A percentile compares a stretch with the other conserved stretches of the same genome.
These are phyloP conservation scores for Tricholoma hemisulphureum DNA, from an alignment of 768 basidiomycete species.

Conservation along the genomic window DNA sequence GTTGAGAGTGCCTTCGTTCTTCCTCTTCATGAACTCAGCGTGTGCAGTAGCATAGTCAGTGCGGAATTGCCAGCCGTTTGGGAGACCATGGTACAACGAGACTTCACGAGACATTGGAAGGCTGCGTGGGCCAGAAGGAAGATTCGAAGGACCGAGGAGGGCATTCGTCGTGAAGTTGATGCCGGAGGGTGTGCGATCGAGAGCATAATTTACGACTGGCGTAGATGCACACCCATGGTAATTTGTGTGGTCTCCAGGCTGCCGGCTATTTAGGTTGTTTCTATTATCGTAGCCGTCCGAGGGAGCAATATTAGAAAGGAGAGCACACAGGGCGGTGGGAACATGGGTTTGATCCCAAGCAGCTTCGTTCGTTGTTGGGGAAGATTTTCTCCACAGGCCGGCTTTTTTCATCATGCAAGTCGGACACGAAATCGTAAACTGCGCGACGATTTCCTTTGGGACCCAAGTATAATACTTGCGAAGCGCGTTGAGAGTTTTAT, in stretches of 20 bases:
- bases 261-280: background rate
- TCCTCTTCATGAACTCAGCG: slow-evolving; percentile 31
- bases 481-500: slow-evolving; percentile 70
- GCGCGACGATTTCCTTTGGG: slow-evolving; percentile 78
- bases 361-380: slow-evolving; percentile 2
- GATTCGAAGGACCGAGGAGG: slow-evolving; percentile 5
- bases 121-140: slow-evolving; percentile 13
- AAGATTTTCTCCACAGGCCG: slow-evolving; percentile 24
- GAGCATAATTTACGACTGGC: background rate
- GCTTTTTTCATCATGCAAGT: slow-evolving; percentile 58
- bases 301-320: slow-evolving; percentile 12
- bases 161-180: too few relatives aligned
- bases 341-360: slow-evolving; percentile 11
- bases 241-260: background rate
- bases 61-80: slow-evolving; percentile 48
- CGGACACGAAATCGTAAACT: slow-evolving; percentile 77
- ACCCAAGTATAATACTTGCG: slow-evolving; percentile 77
- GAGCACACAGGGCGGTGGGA: slow-evolving; percentile 20
- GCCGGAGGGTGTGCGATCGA: slow-evolving; percentile 12
- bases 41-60: slow-evolving; percentile 36
- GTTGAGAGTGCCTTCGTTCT: slow-evolving; percentile 22
- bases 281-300: background rate
- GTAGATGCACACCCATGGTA: slow-evolving; percentile 5
- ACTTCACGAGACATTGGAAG: slow-evolving; percentile 46
- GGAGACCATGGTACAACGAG: slow-evolving; percentile 45